Conservation (phyloP, 495 filamentous ascomycete genomes). For the Penicillium malachiteum region DNA sequence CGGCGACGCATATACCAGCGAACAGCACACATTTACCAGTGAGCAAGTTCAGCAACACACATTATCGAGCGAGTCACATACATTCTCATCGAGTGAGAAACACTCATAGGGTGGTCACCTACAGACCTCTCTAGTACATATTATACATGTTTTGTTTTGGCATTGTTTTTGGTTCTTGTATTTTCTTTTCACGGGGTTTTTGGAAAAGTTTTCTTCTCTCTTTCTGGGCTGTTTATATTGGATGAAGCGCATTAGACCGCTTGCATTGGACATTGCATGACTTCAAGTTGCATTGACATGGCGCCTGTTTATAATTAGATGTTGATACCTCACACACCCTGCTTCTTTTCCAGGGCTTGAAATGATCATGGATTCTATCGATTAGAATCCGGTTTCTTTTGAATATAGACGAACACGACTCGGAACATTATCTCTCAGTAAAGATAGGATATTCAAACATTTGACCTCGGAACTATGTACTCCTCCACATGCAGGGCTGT, state of each 20-base stretch:
- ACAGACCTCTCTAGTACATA: not conserved
- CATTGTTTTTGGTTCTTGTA: constrained; percentile 1
- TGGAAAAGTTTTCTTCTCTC: not conserved
- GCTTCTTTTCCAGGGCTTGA: not conserved
- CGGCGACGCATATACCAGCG: not conserved
- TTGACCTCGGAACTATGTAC: too few relatives aligned
- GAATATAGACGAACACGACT: too few relatives aligned
- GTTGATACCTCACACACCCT: constrained; percentile 25
- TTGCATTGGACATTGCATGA: constrained; percentile 19
- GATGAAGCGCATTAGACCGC: constrained; percentile 1
- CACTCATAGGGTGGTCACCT: constrained; percentile 1
- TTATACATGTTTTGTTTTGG: not conserved
- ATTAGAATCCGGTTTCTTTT: not conserved
- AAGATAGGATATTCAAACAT: too few relatives aligned
- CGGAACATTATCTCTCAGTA: too few relatives aligned
- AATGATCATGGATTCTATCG: constrained; percentile 12
- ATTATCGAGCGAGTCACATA: constrained; percentile 7
- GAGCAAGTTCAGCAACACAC: constrained; percentile 1
- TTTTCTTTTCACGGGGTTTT: constrained; percentile 8
- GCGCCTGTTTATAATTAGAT: constrained; percentile 23
- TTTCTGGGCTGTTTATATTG: constrained; percentile 1
- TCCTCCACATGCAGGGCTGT: too few relatives aligned
- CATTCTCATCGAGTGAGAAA: constrained; percentile 22
- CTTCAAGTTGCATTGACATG: constrained; percentile 16
- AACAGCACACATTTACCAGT: constrained; percentile 1